These are phyloP conservation scores for Hypholoma fasciculare DNA, from an alignment of 768 basidiomycete species.

Conservation along the genomic window DNA sequence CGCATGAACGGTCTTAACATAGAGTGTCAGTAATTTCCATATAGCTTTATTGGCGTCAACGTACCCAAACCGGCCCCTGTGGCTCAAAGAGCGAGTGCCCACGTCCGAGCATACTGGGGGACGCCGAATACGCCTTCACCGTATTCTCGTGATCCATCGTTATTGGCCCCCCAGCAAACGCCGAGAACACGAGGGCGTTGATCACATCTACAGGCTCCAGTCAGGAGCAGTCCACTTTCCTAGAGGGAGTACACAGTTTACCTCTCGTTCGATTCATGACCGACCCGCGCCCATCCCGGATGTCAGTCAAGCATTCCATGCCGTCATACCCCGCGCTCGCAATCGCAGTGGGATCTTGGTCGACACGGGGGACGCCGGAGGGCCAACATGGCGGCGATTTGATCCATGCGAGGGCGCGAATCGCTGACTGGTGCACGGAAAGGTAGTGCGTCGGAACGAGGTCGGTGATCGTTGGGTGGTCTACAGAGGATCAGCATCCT, in stretches of 20 bases:
- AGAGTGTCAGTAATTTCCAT: background rate
- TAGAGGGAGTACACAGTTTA: constrained; percentile 17
- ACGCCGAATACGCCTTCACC: constrained; percentile 72
- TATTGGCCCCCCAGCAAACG: constrained; percentile 67
- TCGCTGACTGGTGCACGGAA: constrained; percentile 74
- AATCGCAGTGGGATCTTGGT: constrained; percentile 70
- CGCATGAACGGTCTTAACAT: constrained; percentile 58
- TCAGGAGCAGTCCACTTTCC: background rate
- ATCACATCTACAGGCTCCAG: constrained; percentile 58
- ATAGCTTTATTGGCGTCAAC: constrained; percentile 18
- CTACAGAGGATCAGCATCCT: constrained; percentile 13
- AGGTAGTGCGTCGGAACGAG: constrained; percentile 74
- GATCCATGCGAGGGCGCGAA: constrained; percentile 77
- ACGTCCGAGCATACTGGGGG: constrained; percentile 71
- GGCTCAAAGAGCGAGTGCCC: constrained; percentile 75
- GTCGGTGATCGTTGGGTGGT: constrained; percentile 30
- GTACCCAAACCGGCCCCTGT: constrained; percentile 81
- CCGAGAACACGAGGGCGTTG: constrained; percentile 64
- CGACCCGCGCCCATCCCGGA: constrained; percentile 66
- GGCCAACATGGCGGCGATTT: constrained; percentile 57
- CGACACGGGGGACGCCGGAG: constrained; percentile 42
- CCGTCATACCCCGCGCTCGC: constrained; percentile 84
- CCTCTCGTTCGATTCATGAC: constrained; percentile 81
- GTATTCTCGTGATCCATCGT: constrained; percentile 85
- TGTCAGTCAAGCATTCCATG: constrained; percentile 71